phyloP scores from a whole-genome alignment of 805 yeast species.

The Clavispora asparagi region DNA sequence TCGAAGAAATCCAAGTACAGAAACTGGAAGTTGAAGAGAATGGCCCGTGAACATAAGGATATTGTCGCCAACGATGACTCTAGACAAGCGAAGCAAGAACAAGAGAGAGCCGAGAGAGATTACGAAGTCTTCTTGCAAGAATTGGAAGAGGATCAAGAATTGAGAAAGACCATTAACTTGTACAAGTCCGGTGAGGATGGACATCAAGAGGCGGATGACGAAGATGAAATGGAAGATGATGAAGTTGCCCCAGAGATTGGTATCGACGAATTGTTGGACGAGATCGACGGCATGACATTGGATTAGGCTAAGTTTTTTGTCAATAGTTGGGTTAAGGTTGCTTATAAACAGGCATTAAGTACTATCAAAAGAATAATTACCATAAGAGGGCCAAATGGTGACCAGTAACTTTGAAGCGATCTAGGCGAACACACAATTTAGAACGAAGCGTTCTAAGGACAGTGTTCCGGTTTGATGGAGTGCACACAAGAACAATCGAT shows the following conservation, averaged over 20 bases:
- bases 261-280: conserved; percentile 90
- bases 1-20: conserved; percentile 70
- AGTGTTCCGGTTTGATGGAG: background rate
- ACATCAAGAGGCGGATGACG: conserved; percentile 29
- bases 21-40: conserved; percentile 90
- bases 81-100: conserved; percentile 80
- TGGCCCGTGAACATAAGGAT: conserved; percentile 94
- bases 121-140: conserved; percentile 95
- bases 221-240: conserved; percentile 48
- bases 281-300: conserved; percentile 87
- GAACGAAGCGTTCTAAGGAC: no score
- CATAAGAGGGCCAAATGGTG: no score
- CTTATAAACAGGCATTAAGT: background rate
- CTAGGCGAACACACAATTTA: no score
- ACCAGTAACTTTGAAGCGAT: no score
- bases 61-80: conserved; percentile 66
- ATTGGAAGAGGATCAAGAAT: conserved; percentile 92
- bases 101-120: conserved; percentile 89
- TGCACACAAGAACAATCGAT: background rate
- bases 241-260: conserved; percentile 86
- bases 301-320: conserved; percentile 38
- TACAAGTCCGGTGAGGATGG: conserved; percentile 56
- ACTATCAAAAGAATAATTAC: background rate
- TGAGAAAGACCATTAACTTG: conserved; percentile 84
- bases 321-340: background rate